Percentiles rank a stretch among this genome's conserved stretches.
Conservation (phyloP, 345 rosid species). For the Syzygium aromaticum region DNA sequence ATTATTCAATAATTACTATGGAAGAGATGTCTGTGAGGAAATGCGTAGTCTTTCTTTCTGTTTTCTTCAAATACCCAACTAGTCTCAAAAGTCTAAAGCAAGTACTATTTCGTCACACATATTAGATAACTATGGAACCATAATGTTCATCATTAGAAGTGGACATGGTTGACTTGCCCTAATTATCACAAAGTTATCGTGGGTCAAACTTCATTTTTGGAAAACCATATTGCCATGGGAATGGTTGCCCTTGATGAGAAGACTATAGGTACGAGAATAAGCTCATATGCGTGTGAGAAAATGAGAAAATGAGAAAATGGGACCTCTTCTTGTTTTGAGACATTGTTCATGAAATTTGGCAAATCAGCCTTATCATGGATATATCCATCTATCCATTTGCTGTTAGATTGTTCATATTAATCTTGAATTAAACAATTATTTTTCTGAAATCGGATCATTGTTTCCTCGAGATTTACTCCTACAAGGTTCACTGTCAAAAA, state of each 20-base stretch:
- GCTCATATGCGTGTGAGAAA: neutral
- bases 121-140: neutral
- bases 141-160: neutral
- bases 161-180: neutral
- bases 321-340: neutral
- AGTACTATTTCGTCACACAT: neutral
- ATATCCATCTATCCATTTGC: neutral
- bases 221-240: neutral
- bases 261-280: neutral
- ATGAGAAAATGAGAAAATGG: neutral
- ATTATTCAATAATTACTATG: neutral
- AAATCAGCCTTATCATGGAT: neutral
- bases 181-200: neutral
- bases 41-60: neutral
- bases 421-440: neutral
- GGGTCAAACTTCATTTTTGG: neutral
- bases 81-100: neutral
- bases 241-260: neutral
- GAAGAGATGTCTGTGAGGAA: neutral
- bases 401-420: neutral
- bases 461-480: neutral
- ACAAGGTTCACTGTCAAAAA: neutral
- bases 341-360: neutral
- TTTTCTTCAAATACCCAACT: neutral
- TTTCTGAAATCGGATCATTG: neutral